phyloP scores from a whole-genome alignment of 2,329 filamentous ascomycete genomes.

The Cercospora sesami region DNA sequence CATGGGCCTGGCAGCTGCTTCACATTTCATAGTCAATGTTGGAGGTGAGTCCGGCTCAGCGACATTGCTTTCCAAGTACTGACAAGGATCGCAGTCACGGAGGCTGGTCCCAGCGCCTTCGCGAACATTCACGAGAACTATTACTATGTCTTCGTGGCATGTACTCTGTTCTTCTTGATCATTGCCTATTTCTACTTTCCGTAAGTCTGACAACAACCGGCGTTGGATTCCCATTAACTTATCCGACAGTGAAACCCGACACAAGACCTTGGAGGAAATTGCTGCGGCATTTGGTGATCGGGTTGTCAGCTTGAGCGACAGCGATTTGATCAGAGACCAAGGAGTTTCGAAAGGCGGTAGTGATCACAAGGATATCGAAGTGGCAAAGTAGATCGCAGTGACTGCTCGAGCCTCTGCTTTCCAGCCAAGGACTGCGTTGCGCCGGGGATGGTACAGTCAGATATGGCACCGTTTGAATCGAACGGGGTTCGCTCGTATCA shows the following conservation, averaged over 20 bases:
- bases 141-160: constrained; percentile 61
- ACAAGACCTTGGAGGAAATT: constrained; percentile 38
- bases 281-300: constrained; percentile 38
- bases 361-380: constrained; percentile 1
- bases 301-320: constrained; percentile 35
- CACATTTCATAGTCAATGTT: constrained; percentile 48
- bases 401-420: not conserved
- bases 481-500: not conserved
- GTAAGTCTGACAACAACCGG: not conserved
- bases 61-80: not conserved
- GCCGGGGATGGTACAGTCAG: not conserved
- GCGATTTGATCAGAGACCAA: constrained; percentile 29
- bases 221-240: too few relatives aligned
- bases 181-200: constrained; percentile 59
- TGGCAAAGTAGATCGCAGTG: not conserved
- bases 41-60: constrained; percentile 14
- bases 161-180: constrained; percentile 53
- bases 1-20: constrained; percentile 56
- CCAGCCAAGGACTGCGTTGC: not conserved
- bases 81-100: constrained; percentile 26
- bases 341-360: constrained; percentile 29
- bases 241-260: constrained; percentile 28
- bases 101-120: constrained; percentile 55
- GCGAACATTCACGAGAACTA: constrained; percentile 60
- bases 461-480: not conserved